Evolutionary conservation across 306 rosid species (phyloP).

Genomic region (Acmispon strigosus): DNA sequence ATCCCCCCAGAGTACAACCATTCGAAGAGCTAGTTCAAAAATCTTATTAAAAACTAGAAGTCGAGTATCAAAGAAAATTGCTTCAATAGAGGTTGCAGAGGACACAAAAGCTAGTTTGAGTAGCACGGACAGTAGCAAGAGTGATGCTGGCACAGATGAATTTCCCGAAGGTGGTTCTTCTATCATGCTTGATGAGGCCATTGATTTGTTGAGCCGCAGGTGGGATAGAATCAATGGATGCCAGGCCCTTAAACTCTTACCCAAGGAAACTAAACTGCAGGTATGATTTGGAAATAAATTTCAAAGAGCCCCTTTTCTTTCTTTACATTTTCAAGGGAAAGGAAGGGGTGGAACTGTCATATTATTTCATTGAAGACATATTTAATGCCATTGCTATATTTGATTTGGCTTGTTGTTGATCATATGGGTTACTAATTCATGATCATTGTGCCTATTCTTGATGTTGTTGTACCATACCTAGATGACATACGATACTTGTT

Average conservation of each 20-base stretch:
- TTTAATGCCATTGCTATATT: neutral
- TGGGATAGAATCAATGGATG: constrained; percentile 97
- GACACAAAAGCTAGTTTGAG: constrained; percentile 54
- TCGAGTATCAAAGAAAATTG: constrained; percentile 78
- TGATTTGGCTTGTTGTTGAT: neutral
- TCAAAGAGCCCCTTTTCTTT: neutral
- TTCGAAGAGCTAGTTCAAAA: constrained; percentile 42
- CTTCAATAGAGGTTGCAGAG: constrained; percentile 89
- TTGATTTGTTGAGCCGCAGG: constrained; percentile 82
- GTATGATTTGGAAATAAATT: constrained; percentile 29
- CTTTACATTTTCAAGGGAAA: neutral
- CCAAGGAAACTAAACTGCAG: constrained; percentile 90
- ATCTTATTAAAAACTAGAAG: constrained; percentile 44
- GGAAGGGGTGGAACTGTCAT: neutral
- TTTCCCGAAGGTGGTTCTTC: constrained; percentile 46
- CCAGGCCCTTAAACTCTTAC: constrained; percentile 87
- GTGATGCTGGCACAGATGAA: constrained; percentile 86
- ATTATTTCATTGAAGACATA: neutral
- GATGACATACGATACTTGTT: neutral
- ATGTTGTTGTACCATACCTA: neutral
- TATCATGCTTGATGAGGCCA: constrained; percentile 87
- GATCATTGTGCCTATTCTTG: neutral
- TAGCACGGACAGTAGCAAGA: constrained; percentile 77
- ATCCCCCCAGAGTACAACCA: constrained; percentile 46
- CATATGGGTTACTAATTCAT: neutral